A percentile compares a stretch with the other conserved stretches of the same genome.
phyloP scores from a whole-genome alignment of 257 asterid species.

The Coffea eugenioides region DNA sequence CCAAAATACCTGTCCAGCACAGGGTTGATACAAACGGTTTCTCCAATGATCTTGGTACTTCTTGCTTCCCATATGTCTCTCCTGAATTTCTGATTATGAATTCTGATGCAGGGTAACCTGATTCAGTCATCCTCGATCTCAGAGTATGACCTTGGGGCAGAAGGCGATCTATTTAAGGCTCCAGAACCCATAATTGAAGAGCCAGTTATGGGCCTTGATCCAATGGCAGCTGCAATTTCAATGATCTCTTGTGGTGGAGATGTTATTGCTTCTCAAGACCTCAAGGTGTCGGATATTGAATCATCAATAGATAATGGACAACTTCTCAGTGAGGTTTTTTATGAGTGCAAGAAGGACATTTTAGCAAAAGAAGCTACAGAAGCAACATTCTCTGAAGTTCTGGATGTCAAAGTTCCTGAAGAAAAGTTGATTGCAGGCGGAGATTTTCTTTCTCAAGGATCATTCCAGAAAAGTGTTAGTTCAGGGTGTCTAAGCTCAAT shows the following conservation, averaged over 20 bases:
- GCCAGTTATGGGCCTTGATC: conserved; percentile 66
- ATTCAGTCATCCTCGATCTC: conserved; percentile 39
- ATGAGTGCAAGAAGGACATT: conserved; percentile 85
- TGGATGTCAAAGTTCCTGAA: conserved; percentile 47
- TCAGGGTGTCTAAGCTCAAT: conserved; percentile 55
- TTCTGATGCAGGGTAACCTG: conserved; percentile 40
- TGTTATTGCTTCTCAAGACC: conserved; percentile 54
- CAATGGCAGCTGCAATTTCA: conserved; percentile 71
- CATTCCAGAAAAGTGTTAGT: conserved; percentile 67
- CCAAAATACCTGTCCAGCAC: background rate
- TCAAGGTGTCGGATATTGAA: conserved; percentile 64
- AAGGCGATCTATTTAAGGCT: conserved; percentile 85
- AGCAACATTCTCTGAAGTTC: conserved; percentile 52
- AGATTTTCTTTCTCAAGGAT: conserved; percentile 33
- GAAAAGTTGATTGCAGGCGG: conserved; percentile 37
- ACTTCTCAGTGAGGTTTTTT: conserved; percentile 74
- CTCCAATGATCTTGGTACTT: conserved; percentile 3
- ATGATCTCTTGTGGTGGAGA: conserved; percentile 89
- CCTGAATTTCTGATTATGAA: conserved; percentile 7
- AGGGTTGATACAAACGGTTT: background rate
- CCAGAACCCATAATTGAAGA: conserved; percentile 69
- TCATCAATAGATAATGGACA: conserved; percentile 67
- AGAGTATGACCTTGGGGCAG: conserved; percentile 81
- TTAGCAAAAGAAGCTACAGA: conserved; percentile 79
- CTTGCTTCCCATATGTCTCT: background rate